phyloP scores from a whole-genome alignment of 768 basidiomycete genomes.

The Tricholomella constricta region DNA sequence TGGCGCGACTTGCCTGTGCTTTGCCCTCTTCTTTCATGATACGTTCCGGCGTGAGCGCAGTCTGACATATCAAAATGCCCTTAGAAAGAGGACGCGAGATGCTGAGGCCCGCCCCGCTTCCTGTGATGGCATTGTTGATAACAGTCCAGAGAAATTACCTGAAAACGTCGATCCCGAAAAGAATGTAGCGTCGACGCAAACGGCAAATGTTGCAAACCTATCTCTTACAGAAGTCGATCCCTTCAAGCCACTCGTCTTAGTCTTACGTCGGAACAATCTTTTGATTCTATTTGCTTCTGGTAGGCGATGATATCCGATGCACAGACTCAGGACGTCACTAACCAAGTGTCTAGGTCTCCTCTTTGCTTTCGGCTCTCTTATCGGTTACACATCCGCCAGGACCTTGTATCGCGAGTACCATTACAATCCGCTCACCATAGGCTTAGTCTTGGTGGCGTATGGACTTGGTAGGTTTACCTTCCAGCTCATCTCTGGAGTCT shows the following conservation, averaged over 20 bases:
- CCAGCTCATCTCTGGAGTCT: neutral
- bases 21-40: conserved; percentile 74
- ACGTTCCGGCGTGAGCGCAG: conserved; percentile 86
- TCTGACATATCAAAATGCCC: conserved; percentile 70
- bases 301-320: conserved; percentile 26
- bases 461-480: conserved; percentile 55
- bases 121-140: neutral
- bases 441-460: conserved; percentile 74
- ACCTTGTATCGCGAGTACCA: conserved; percentile 65
- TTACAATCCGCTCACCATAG: conserved; percentile 70
- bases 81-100: conserved; percentile 46
- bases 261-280: conserved; percentile 70
- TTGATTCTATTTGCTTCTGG: conserved; percentile 67
- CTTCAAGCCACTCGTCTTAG: conserved; percentile 56
- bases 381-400: conserved; percentile 74
- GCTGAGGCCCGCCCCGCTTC: neutral
- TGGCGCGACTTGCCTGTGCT: conserved; percentile 52
- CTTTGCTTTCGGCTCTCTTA: conserved; percentile 70
- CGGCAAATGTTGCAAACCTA: conserved; percentile 41
- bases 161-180: conserved; percentile 23
- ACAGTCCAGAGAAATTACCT: neutral
- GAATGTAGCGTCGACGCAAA: conserved; percentile 22
- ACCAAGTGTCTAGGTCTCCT: conserved; percentile 51
- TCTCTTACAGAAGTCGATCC: conserved; percentile 75
- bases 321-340: neutral